Base-by-base conservation (phyloP, 768 basidiomycete species). In the Crucibulum laeve region DNA sequence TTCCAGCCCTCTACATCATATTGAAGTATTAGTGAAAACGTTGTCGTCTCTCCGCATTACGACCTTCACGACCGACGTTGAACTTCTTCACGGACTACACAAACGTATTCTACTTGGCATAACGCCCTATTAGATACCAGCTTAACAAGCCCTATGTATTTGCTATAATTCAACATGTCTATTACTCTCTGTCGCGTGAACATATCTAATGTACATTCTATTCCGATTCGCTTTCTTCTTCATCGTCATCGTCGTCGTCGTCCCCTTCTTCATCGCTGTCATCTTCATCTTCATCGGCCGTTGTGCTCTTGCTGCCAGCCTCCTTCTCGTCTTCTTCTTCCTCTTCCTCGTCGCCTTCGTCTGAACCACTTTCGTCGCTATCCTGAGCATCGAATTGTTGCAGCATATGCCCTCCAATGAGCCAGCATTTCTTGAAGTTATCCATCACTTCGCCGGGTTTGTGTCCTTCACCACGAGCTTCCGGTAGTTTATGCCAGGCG, bases 381-480 rank as follows among this genome's bases (percentile, higher is more conserved):
- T 84, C 87, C 57, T 89, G 87, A 41, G 80, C 84, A 51, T 90
- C 77, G 38, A 91, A 84, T 54, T 91, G 86, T 50, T 87, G 72
- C 43, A 94, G 87, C 79, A 91, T 82, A 49, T 75, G 77, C 23
- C 76, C 71, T 25, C 85, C 80, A 33, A 91, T 69, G 43, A 69
- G 58, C 88, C 89, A 82, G 57, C 80, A 80, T 56, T 76, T 84
- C 56, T 72, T 69, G 41, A 85, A 56, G 52, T 82, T 84, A 43
- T 83, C 84, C 24, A 61, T 57, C 26, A 69, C 55, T 17, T 53
- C 48, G 3, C 67, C 69, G 10, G 63, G 48, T 40, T 69, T 70
- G 18, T 69, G 50, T 5, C 69, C 76, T 40, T 68, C 69, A 24
- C 75, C 87, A 56, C 71, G 74, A 22, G 82, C 78, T 38, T 57